Base-by-base conservation (phyloP, 352 stramenopile species). In the Phytopythium sindhum region DNA sequence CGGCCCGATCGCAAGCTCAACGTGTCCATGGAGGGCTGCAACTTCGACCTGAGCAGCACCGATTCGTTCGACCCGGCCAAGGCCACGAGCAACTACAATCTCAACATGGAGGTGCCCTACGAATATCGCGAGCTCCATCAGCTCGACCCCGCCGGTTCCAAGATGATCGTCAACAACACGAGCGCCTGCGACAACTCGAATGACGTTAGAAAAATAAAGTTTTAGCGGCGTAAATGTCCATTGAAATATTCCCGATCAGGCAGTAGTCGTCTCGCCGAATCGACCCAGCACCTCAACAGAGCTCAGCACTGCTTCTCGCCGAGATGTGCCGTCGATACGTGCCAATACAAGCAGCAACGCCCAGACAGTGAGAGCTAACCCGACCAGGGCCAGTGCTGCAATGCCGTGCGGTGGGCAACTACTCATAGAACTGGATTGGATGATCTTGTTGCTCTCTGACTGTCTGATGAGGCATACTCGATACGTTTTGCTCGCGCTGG, bases 71-170 rank as follows among this genome's bases (percentile, higher is more conserved):
- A 93, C 39, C 84, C 84, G 12, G 75, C 75, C 55, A 80, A 93
- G 55, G 76, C 77, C 26, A 90, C 84, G 12, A 81, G 84, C 31
- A 84, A 72, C 35, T 93, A 93, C 68, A 77, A 91, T 33, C 65
- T 93, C 37, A 87, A 90, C 65, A 80, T 93, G 75, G 70, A 84
- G 26, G 77, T 93, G 23, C 84, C 84, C 4, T 93, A 93, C 63
- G 84, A 91, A 29, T 73, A 80, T 21, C n/a, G n/a, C n/a, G n/a
- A n/a, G n/a, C n/a, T n/a, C n/a, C n/a, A n/a, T n/a, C n/a, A n/a
- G n/a, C n/a, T n/a, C n/a, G n/a, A n/a, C n/a, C n/a, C n/a, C n/a
- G n/a, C n/a, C n/a, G n/a, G n/a, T n/a, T n/a, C n/a, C n/a, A n/a
- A n/a, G n/a, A n/a, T n/a, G n/a, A n/a, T n/a, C n/a, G n/a, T n/a